phyloP scores from a whole-genome alignment of 1,284 basidiomycete genomes.

The Malassezia japonica region DNA sequence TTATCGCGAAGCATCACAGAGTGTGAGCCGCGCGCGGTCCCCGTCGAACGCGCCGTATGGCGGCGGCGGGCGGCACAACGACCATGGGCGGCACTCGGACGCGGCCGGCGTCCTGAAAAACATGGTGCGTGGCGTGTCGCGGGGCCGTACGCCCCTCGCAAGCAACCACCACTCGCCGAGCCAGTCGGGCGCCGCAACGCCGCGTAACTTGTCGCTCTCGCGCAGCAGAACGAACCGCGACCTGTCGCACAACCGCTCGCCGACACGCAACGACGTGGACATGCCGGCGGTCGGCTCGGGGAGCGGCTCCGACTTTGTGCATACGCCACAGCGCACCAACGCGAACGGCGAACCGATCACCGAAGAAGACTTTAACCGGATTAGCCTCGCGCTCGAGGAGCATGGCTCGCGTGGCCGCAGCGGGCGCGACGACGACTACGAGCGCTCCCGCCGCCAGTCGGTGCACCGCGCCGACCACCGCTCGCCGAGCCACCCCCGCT shows the following conservation, averaged over 20 bases:
- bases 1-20: neutral
- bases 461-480: neutral
- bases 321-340: slow-evolving; percentile 1
- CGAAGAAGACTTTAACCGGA: slow-evolving; percentile 9
- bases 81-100: slow-evolving; percentile 3
- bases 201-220: neutral
- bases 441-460: slow-evolving; percentile 1
- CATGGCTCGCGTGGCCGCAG: neutral
- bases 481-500: neutral
- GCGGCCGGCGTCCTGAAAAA: slow-evolving; percentile 4
- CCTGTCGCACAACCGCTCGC: slow-evolving; percentile 1
- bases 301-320: neutral
- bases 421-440: slow-evolving; percentile 11
- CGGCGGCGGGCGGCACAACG: slow-evolving; percentile 8
- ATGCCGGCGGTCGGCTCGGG: neutral
- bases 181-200: neutral
- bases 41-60: slow-evolving; percentile 1
- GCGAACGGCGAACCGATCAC: neutral
- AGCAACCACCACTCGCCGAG: neutral
- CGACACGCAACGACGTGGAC: neutral
- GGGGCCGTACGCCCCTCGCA: slow-evolving; percentile 1
- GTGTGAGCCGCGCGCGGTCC: slow-evolving; percentile 5
- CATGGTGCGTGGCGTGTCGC: slow-evolving; percentile 16
- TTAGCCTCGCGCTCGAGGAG: slow-evolving; percentile 3
- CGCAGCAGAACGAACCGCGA: neutral